A percentile compares a stretch with the other conserved stretches of the same genome.
Conservation (phyloP, 2,329 filamentous ascomycete genomes). For the Stagonosporopsis cucurbitacearum region DNA sequence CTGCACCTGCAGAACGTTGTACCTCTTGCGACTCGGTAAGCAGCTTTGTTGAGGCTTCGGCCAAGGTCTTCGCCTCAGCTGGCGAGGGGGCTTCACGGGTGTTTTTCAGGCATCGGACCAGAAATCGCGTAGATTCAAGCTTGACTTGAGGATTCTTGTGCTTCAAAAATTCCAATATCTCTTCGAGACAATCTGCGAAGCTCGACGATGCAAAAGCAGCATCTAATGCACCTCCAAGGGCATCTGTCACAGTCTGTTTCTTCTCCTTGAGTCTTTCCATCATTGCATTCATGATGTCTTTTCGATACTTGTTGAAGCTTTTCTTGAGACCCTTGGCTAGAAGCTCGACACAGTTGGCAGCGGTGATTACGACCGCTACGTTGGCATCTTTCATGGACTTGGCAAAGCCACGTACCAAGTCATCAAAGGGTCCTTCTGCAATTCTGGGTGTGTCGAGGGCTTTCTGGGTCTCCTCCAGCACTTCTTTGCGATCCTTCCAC, state of each 20-base stretch:
- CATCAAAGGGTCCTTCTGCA: conserved; percentile 87
- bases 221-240: conserved; percentile 84
- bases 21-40: conserved; percentile 87
- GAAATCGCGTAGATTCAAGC: conserved; percentile 89
- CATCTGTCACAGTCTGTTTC: conserved; percentile 87
- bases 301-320: conserved; percentile 79
- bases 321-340: conserved; percentile 84
- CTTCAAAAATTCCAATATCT: conserved; percentile 80
- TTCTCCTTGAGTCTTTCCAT: conserved; percentile 98
- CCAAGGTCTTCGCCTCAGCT: conserved; percentile 80
- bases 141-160: conserved; percentile 99
- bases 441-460: conserved; percentile 85
- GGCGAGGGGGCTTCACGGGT: conserved; percentile 85
- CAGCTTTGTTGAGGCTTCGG: conserved; percentile 88
- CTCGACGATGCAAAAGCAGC: conserved; percentile 69
- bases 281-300: conserved; percentile 82
- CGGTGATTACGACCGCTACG: conserved; percentile 89
- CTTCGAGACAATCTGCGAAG: conserved; percentile 87
- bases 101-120: conserved; percentile 84
- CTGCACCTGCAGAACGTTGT: conserved; percentile 86
- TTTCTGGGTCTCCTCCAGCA: conserved; percentile 79
- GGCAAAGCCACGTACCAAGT: conserved; percentile 81
- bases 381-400: conserved; percentile 99
- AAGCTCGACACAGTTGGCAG: conserved; percentile 89
- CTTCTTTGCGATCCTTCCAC: conserved; percentile 98